phyloP scores from a whole-genome alignment of 805 yeast genomes.

The Ogataea nitratoaversa region DNA sequence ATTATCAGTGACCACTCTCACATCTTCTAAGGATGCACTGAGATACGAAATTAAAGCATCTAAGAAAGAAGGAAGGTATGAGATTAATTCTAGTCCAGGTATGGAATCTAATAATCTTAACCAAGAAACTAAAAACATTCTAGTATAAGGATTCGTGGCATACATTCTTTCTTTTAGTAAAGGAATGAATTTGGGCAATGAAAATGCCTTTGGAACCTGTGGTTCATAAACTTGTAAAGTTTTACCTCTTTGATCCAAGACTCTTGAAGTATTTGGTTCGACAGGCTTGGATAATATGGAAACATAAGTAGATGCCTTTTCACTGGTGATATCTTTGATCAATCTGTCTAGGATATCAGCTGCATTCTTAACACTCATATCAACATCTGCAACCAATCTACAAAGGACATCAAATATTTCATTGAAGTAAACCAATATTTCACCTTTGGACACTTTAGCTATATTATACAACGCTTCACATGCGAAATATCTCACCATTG shows the following conservation, averaged over 20 bases:
- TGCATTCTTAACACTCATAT: slow-evolving; percentile 88
- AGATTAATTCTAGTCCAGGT: slow-evolving; percentile 83
- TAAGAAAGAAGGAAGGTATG: slow-evolving; percentile 83
- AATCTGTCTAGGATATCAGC: slow-evolving; percentile 89
- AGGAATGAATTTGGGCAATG: slow-evolving; percentile 84
- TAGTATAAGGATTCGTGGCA: slow-evolving; percentile 87
- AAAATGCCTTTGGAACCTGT: slow-evolving; percentile 66
- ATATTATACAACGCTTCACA: slow-evolving; percentile 94
- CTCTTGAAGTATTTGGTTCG: slow-evolving; percentile 36
- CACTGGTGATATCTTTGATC: slow-evolving; percentile 91
- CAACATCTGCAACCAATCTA: slow-evolving; percentile 84
- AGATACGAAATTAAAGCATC: slow-evolving; percentile 79
- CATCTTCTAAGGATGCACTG: slow-evolving; percentile 81
- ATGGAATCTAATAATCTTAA: slow-evolving; percentile 85
- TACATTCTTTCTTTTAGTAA: slow-evolving; percentile 87
- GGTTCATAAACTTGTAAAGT: slow-evolving; percentile 56
- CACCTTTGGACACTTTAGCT: slow-evolving; percentile 95
- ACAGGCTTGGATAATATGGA: slow-evolving; percentile 51
- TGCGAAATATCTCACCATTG: slow-evolving; percentile 94
- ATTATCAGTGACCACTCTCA: slow-evolving; percentile 78
- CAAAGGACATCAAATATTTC: slow-evolving; percentile 93
- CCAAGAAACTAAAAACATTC: slow-evolving; percentile 93
- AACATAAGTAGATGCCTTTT: slow-evolving; percentile 84
- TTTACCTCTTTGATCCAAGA: slow-evolving; percentile 53
- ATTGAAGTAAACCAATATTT: slow-evolving; percentile 83